phyloP scores from a whole-genome alignment of 2,329 filamentous ascomycete species.

The Falciphora oryzae region DNA sequence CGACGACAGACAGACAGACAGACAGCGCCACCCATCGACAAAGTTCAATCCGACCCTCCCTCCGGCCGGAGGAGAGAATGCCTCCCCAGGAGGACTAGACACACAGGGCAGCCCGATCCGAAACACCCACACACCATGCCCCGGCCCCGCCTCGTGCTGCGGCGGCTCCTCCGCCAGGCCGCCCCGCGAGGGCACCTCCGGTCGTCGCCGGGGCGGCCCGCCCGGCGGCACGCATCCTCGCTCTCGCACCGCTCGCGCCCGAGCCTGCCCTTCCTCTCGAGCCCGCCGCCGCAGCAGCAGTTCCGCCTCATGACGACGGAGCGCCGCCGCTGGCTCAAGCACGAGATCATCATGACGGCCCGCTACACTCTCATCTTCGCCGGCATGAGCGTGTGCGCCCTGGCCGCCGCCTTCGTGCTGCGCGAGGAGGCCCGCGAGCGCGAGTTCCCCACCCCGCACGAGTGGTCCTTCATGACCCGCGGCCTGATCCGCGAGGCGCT shows the following conservation, averaged over 20 bases:
- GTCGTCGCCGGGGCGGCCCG: slow-evolving; percentile 54
- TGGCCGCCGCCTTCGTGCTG: slow-evolving; percentile 58
- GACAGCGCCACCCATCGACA: background rate
- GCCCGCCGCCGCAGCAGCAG: slow-evolving; percentile 44
- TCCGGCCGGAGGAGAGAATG: background rate
- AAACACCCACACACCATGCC: slow-evolving; percentile 25
- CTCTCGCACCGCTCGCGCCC: slow-evolving; percentile 31
- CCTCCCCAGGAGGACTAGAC: background rate
- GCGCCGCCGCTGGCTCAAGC: slow-evolving; percentile 61
- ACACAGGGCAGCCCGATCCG: background rate
- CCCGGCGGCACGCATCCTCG: slow-evolving; percentile 27
- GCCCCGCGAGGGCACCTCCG: slow-evolving; percentile 39
- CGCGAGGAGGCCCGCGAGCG: slow-evolving; percentile 72
- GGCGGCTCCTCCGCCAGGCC: slow-evolving; percentile 24
- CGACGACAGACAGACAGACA: background rate
- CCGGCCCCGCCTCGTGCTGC: slow-evolving; percentile 30
- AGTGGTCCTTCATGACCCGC: slow-evolving; percentile 71
- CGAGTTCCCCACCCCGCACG: slow-evolving; percentile 71
- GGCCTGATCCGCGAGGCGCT: slow-evolving; percentile 61
- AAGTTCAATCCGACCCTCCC: background rate
- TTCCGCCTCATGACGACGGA: slow-evolving; percentile 76
- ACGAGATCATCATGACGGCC: slow-evolving; percentile 63
- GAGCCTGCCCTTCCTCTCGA: slow-evolving; percentile 44
- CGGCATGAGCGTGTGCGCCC: slow-evolving; percentile 53
- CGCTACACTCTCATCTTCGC: slow-evolving; percentile 64